Evolutionary conservation across 2,329 filamentous ascomycete genomes (phyloP).

Genomic region (Blumeria hordei): DNA sequence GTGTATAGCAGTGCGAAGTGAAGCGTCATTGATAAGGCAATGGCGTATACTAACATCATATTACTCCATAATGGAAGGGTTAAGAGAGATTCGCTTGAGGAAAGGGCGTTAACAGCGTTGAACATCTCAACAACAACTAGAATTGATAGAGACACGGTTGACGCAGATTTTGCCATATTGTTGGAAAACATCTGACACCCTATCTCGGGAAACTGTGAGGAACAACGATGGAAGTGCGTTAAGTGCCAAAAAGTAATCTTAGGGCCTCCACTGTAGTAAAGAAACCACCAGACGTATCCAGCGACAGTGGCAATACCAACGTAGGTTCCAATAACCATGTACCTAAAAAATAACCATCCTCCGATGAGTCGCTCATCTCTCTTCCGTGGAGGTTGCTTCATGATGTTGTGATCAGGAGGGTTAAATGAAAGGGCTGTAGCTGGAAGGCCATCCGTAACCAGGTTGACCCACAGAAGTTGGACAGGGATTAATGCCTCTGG

Average conservation of each 20-base stretch:
- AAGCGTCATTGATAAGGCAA: slow-evolving; percentile 73
- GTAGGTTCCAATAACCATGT: slow-evolving; percentile 87
- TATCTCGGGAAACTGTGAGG: slow-evolving; percentile 61
- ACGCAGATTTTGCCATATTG: slow-evolving; percentile 67
- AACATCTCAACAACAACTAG: slow-evolving; percentile 98
- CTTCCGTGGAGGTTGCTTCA: slow-evolving; percentile 77
- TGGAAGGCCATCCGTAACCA: slow-evolving; percentile 90
- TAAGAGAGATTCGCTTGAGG: slow-evolving; percentile 78
- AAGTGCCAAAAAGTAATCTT: slow-evolving; percentile 82
- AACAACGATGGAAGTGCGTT: slow-evolving; percentile 83
- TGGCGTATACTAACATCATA: slow-evolving; percentile 94
- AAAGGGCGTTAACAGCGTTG: slow-evolving; percentile 95
- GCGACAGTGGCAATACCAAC: slow-evolving; percentile 86
- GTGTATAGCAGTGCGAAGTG: slow-evolving; percentile 89
- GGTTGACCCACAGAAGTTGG: slow-evolving; percentile 94
- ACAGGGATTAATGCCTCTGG: slow-evolving; percentile 92
- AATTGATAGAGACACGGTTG: slow-evolving; percentile 75
- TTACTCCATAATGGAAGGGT: slow-evolving; percentile 95
- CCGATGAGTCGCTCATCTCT: slow-evolving; percentile 80
- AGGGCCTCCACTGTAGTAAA: slow-evolving; percentile 77
- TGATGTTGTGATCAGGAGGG: slow-evolving; percentile 93
- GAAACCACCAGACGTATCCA: slow-evolving; percentile 99
- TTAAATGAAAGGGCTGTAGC: slow-evolving; percentile 96
- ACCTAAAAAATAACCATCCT: slow-evolving; percentile 93
- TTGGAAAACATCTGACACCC: slow-evolving; percentile 83